Evolutionary conservation across 2,329 filamentous ascomycete genomes (phyloP), one percentile per base, ranked within the genome.

Genomic region (Aspergillus pseudonomiae): DNA sequence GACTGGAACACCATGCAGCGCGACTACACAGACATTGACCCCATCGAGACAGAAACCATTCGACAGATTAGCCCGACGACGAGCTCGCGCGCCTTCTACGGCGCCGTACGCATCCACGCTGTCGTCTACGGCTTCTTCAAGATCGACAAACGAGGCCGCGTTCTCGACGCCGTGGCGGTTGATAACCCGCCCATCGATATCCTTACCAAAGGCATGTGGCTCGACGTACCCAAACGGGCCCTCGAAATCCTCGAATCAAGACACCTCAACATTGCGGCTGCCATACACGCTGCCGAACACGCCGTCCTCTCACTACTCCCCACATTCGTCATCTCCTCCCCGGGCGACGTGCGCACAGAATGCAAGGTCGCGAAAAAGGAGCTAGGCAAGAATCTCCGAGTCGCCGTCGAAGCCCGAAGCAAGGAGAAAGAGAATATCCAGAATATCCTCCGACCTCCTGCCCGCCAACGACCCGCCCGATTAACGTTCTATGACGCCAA

Each of bases 111-210:
- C 71, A 94, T 98, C 72, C 88, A 90, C 67, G 91, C 94, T 68
- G 90, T 92, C 34, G 93, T 99, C 2, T 98, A 96, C 75, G 95
- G 95, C 2, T 99, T 95, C 81, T 98, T 97, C 85, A 98, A 98
- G 75, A 82, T 97, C n/a, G 94, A 98, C 78, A 91, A 90, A 74
- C 90, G 88, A 69, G 87, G 91, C 1, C 88, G 92, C 2, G 92
- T 98, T 62, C 86, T 98, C 16, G 95, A 99, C 75, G 94, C 94
- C 2, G 90, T 98, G 0, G 88, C 94, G 64, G 93, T 98, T 26
- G 92, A 97, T 75, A 97, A 97, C 69, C 94, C 94, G 3, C 93
- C 95, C 0, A 92, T 98, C 58, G 87, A 95, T 57, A 87, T 93
- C 4, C 86, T 89, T 73, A 91, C 88, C 71, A 96, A 95, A 75